Conservation (phyloP, 2,329 filamentous ascomycete genomes). For the Clarireedia paspali region DNA sequence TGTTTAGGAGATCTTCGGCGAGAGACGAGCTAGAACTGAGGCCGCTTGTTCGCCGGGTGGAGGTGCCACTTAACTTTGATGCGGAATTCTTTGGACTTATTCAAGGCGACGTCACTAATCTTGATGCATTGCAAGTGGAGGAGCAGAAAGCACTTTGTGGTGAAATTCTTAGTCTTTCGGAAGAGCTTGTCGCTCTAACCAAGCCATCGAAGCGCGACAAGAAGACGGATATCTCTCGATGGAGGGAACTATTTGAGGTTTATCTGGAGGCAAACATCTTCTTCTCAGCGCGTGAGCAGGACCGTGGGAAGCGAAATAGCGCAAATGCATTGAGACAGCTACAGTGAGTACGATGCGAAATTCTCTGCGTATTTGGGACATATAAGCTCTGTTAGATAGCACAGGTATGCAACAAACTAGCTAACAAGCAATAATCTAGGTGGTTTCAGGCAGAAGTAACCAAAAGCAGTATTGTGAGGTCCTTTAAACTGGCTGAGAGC, state of each 20-base stretch:
- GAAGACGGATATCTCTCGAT: constrained; percentile 58
- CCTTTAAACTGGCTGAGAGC: constrained; percentile 61
- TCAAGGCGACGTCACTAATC: constrained; percentile 52
- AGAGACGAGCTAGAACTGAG: not conserved
- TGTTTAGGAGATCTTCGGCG: not conserved
- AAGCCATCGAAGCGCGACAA: constrained; percentile 54
- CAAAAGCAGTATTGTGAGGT: constrained; percentile 47
- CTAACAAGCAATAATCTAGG: not conserved
- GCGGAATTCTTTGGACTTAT: constrained; percentile 73
- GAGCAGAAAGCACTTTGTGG: constrained; percentile 57
- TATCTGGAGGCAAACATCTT: constrained; percentile 77
- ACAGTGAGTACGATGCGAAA: not conserved
- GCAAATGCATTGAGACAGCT: constrained; percentile 59
- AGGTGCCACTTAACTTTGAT: constrained; percentile 71
- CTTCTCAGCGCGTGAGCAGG: constrained; percentile 67
- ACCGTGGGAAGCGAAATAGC: constrained; percentile 61
- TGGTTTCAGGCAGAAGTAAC: constrained; percentile 65
- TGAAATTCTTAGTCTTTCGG: constrained; percentile 57
- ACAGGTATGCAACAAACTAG: not conserved
- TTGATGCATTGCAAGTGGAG: constrained; percentile 55
- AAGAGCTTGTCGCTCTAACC: constrained; percentile 53
- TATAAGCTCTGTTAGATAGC: not conserved
- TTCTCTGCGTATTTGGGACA: not conserved
- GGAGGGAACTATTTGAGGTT: constrained; percentile 75
- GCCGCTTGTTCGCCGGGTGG: constrained; percentile 40